These are phyloP conservation scores for Colletotrichum filicis DNA, from an alignment of 2,329 filamentous ascomycete species.

Conservation along the genomic window DNA sequence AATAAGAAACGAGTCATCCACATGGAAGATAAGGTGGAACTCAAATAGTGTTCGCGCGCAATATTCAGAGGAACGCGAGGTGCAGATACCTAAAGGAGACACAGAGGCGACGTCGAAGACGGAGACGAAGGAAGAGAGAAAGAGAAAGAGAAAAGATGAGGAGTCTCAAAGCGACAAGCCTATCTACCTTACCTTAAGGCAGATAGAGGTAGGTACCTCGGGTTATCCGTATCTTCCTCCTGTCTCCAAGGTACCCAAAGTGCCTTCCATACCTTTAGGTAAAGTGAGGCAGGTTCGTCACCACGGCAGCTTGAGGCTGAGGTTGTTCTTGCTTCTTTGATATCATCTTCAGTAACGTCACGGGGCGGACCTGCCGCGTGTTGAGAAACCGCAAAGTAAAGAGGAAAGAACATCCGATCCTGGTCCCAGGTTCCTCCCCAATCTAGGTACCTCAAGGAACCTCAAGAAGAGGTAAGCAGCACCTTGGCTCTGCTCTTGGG, in stretches of 20 bases:
- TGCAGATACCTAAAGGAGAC: background rate
- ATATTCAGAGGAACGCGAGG: background rate
- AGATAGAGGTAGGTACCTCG: no score
- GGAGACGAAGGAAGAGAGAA: background rate
- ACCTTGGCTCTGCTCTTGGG: no score
- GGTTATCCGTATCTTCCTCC: no score
- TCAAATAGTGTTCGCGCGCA: no score
- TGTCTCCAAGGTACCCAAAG: background rate
- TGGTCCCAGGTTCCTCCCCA: background rate
- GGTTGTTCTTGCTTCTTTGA: background rate
- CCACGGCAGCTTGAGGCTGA: background rate
- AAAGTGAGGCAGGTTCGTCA: no score
- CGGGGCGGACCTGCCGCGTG: background rate
- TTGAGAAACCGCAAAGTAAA: background rate
- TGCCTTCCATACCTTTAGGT: no score
- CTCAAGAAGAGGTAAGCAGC: no score
- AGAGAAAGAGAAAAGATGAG: no score
- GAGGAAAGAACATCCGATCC: background rate
- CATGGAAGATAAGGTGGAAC: background rate
- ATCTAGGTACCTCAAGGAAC: no score
- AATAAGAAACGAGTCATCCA: no score
- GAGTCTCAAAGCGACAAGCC: no score
- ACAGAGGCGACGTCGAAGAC: background rate
- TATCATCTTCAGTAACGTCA: background rate
- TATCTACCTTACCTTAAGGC: no score